phyloP scores from a whole-genome alignment of 805 yeast genomes.

The Saturnispora diversa region DNA sequence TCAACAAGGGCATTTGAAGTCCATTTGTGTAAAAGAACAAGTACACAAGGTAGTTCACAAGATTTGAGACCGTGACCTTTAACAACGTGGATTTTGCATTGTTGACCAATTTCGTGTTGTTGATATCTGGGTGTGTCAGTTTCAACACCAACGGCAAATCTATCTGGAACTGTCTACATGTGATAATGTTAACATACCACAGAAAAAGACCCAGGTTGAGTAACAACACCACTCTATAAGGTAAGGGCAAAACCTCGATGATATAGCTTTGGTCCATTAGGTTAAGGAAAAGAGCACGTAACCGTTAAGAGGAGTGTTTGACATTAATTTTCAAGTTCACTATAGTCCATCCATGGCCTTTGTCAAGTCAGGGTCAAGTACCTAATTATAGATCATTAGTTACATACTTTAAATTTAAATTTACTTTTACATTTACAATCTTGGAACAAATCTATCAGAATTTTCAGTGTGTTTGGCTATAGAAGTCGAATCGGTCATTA shows the following conservation, averaged over 20 bases:
- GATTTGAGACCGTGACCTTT: conserved; percentile 22
- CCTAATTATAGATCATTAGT: too few species aligned
- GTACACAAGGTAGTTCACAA: conserved; percentile 26
- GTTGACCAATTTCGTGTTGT: conserved; percentile 14
- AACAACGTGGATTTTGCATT: conserved; percentile 16
- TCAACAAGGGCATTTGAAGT: conserved; percentile 22
- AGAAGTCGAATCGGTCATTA: conserved; percentile 60
- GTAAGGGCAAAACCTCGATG: conserved; percentile 32
- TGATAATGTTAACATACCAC: conserved; percentile 42
- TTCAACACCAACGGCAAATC: conserved; percentile 40
- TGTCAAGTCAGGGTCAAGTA: background rate
- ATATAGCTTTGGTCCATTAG: background rate
- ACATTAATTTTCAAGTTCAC: too few species aligned
- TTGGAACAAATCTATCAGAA: conserved; percentile 37
- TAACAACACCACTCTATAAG: conserved; percentile 43
- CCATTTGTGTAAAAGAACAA: conserved; percentile 20
- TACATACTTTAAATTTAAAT: background rate
- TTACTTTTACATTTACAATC: background rate
- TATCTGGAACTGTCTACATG: conserved; percentile 33
- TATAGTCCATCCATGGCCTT: too few species aligned
- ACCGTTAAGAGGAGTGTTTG: too few species aligned
- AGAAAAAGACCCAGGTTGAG: conserved; percentile 43
- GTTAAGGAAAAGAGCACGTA: background rate
- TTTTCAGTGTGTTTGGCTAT: conserved; percentile 55
- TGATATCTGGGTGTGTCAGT: conserved; percentile 21